phyloP scores from a whole-genome alignment of 164 flowering plant species.

The Aristolochia fimbriata region DNA sequence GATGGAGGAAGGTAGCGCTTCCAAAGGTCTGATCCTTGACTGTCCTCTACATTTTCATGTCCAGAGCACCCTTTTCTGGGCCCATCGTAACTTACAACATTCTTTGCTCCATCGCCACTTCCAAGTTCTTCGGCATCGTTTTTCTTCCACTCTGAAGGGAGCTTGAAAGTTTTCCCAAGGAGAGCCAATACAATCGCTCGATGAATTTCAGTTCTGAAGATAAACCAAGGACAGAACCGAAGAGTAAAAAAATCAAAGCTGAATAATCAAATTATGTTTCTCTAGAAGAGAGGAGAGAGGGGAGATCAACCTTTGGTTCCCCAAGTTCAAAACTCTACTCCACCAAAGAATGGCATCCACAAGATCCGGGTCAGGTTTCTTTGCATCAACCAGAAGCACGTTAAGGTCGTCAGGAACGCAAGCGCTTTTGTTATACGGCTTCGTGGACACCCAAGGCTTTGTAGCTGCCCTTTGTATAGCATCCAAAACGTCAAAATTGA shows the following conservation, averaged over 20 bases:
- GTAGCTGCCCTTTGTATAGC: slow-evolving; percentile 33
- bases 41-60: background rate
- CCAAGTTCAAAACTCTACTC: slow-evolving; percentile 20
- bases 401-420: slow-evolving; percentile 21
- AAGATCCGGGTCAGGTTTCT: slow-evolving; percentile 14
- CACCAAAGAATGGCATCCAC: slow-evolving; percentile 27
- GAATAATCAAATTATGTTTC: background rate
- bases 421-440: slow-evolving; percentile 15
- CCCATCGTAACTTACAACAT: slow-evolving; percentile 14
- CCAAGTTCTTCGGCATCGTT: slow-evolving; percentile 1
- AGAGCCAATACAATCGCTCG: slow-evolving; percentile 23
- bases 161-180: slow-evolving; percentile 19
- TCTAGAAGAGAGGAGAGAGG: background rate
- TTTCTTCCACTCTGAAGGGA: slow-evolving; percentile 18
- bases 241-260: background rate
- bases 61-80: slow-evolving; percentile 14
- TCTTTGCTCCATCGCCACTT: background rate
- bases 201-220: background rate
- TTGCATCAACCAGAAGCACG: slow-evolving; percentile 22
- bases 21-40: slow-evolving; percentile 9
- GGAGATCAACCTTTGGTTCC: slow-evolving; percentile 13
- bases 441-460: slow-evolving; percentile 30
- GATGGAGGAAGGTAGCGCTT: slow-evolving; percentile 16
- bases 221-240: background rate
- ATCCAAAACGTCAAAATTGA: slow-evolving; percentile 23